Evolutionary conservation across 768 basidiomycete species (phyloP), one percentile per base, ranked within the genome.

Genomic region (Suillus luteus): DNA sequence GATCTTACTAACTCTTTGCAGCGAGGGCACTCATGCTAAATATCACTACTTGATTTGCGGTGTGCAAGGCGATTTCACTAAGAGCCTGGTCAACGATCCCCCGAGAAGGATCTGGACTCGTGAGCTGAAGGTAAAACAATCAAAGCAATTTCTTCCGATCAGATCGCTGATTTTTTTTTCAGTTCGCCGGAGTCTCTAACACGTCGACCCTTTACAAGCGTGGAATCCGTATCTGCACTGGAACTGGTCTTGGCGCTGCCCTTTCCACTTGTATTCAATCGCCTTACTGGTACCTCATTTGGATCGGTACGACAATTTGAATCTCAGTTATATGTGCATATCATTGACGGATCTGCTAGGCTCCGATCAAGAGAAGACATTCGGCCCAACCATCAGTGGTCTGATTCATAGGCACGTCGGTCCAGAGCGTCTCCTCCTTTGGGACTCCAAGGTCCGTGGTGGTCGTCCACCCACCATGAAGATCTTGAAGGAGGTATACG

Each of bases 11-110:
- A 55, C 10, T 59, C 19, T 61, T 62, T 55, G 35, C 69, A 91
- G 91, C 22, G 90, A 91, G 75, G 89, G 89, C 37, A 81, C 78
- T 2, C 83, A 91, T 66, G 86, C 91, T 10, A 86, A 89, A 68
- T 85, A 89, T 66, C 91, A 92, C 73, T 93, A 91, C 76, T 78
- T 93, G 80, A 89, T 92, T 60, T 89, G 88, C 68, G 91, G 91
- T 70, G 90, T 92, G 59, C 90, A 91, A 79, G 85, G 90, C 54
- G 91, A 93, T 75, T 93, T 93, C 75, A 93, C 91, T 41, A 82
- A 81, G 61, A 81, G 86, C 61, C 85, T 92, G 24, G 88, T 92
- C 66, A 79, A 82, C 64, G 79, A 90, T 70, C 89, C 89, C 48
- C 90, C 90, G 27, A 85, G 80, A 69, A 83, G 81, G 35, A 75